Conservation (phyloP, 106 monocot genomes). For the Cymbidium sinense region DNA sequence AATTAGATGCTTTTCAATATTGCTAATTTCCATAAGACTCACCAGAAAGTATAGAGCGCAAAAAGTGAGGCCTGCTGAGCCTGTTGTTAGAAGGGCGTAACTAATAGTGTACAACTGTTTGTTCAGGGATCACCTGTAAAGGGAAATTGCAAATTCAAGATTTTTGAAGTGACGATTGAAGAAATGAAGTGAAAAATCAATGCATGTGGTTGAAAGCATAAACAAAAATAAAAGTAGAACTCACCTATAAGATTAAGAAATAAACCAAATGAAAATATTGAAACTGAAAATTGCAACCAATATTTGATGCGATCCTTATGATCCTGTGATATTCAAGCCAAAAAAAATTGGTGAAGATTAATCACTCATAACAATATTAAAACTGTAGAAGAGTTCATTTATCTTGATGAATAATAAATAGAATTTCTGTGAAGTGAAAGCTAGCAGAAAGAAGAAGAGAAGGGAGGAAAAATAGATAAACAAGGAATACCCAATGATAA, state of each 20-base stretch:
- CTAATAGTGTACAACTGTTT: conserved; percentile 60
- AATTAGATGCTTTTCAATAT: background rate
- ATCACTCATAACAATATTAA: background rate
- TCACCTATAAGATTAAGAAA: conserved; percentile 50
- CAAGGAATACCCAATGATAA: background rate
- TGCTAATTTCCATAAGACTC: conserved; percentile 8
- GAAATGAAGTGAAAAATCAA: conserved; percentile 5
- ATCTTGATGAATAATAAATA: background rate
- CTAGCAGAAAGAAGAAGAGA: background rate
- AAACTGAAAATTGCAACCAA: conserved; percentile 52
- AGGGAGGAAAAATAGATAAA: background rate
- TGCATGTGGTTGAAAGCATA: background rate
- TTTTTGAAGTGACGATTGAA: background rate
- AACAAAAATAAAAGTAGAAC: background rate
- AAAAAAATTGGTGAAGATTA: background rate
- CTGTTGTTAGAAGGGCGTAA: conserved; percentile 66
- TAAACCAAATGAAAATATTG: conserved; percentile 44
- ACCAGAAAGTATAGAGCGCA: conserved; percentile 57
- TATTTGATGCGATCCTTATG: conserved; percentile 49
- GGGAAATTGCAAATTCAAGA: background rate
- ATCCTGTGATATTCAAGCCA: conserved; percentile 31
- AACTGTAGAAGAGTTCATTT: background rate
- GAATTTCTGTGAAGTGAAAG: background rate
- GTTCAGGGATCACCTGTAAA: conserved; percentile 66
- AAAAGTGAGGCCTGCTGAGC: conserved; percentile 58